Evolutionary conservation across 2,329 filamentous ascomycete species (phyloP).

Genomic region (Colletotrichum tropicicola): DNA sequence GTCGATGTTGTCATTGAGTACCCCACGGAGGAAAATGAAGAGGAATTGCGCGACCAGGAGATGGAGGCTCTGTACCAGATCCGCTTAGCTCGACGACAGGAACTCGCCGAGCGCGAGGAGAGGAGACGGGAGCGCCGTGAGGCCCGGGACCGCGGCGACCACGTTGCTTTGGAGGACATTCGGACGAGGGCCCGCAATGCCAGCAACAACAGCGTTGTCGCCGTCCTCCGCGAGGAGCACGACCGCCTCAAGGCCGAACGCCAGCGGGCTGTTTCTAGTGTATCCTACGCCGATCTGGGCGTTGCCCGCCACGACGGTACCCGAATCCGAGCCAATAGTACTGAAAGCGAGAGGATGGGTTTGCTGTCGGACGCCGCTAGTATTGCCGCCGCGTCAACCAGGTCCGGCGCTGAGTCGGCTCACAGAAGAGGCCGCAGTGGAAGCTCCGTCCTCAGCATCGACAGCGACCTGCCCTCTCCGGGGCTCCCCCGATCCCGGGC

Average conservation of each 20-base stretch:
- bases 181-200: conserved; percentile 63
- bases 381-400: conserved; percentile 54
- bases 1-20: conserved; percentile 91
- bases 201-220: conserved; percentile 61
- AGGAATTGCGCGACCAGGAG: conserved; percentile 81
- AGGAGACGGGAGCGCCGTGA: conserved; percentile 75
- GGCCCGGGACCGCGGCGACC: conserved; percentile 77
- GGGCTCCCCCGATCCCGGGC: conserved; percentile 47
- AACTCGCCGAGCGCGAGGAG: conserved; percentile 81
- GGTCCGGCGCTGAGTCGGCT: conserved; percentile 42
- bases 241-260: conserved; percentile 66
- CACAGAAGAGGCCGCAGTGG: conserved; percentile 57
- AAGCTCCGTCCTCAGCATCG: conserved; percentile 66
- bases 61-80: conserved; percentile 96
- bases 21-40: conserved; percentile 82
- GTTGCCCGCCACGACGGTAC: conserved; percentile 82
- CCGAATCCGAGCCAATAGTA: conserved; percentile 76
- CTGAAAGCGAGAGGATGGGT: conserved; percentile 76
- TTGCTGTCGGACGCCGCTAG: conserved; percentile 77
- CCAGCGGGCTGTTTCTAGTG: conserved; percentile 75
- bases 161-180: conserved; percentile 72
- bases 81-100: conserved; percentile 77
- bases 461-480: conserved; percentile 54
- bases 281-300: conserved; percentile 80
- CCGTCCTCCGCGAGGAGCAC: conserved; percentile 66